Percentiles rank a stretch among this genome's conserved stretches.
phyloP scores from a whole-genome alignment of 371 early-diverging fungal genomes.

The Racocetra persica region DNA sequence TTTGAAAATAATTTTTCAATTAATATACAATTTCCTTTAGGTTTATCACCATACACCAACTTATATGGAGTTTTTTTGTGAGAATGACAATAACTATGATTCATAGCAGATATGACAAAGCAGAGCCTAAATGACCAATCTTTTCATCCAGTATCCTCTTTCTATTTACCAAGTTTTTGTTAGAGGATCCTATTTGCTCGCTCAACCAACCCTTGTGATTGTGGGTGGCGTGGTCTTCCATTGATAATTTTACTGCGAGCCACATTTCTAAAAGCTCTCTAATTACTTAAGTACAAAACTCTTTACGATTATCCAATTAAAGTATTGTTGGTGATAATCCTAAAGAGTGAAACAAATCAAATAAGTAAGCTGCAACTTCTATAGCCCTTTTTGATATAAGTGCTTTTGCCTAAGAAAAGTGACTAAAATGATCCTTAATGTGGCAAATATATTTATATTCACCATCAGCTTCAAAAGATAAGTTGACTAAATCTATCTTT shows the following conservation, averaged over 20 bases:
- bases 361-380: neutral
- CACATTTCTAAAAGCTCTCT: conserved; percentile 3
- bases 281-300: neutral
- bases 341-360: conserved; percentile 11
- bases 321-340: neutral
- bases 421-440: neutral
- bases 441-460: conserved; percentile 14
- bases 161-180: conserved; percentile 18
- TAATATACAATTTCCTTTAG: neutral
- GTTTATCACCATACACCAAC: neutral
- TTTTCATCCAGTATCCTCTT: neutral
- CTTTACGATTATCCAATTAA: conserved; percentile 4
- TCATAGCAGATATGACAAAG: conserved; percentile 2
- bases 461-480: neutral
- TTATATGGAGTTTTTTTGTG: conserved; percentile 5
- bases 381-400: conserved; percentile 8
- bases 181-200: neutral
- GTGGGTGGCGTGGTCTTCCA: neutral
- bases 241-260: conserved; percentile 17
- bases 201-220: neutral
- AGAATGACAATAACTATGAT: neutral
- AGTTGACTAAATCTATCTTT: neutral
- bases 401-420: neutral
- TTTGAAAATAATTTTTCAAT: neutral
- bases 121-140: neutral